Conservation (phyloP, 495 filamentous ascomycete species). For the Neurospora sp. region DNA sequence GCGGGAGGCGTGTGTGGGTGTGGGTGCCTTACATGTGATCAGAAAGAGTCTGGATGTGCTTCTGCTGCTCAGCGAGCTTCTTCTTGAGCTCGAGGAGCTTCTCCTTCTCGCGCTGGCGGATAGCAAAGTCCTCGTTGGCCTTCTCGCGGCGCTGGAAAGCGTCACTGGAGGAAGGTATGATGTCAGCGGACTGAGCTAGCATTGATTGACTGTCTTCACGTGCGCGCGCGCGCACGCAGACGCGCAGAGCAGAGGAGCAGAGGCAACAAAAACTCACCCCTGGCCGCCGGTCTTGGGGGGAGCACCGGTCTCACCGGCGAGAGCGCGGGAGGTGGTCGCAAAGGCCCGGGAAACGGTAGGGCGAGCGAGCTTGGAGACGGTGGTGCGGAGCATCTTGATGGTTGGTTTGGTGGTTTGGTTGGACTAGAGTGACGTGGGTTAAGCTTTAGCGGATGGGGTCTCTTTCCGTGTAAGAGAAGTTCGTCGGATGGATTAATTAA, state of each 20-base stretch:
- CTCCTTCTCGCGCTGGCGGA: slow-evolving; percentile 72
- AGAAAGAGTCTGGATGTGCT: slow-evolving; percentile 73
- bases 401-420: slow-evolving; percentile 3
- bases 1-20: too few relatives aligned
- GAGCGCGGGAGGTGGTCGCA: slow-evolving; percentile 49
- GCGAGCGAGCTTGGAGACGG: slow-evolving; percentile 46
- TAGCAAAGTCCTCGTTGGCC: slow-evolving; percentile 73
- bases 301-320: slow-evolving; percentile 61
- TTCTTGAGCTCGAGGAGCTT: slow-evolving; percentile 68
- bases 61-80: slow-evolving; percentile 70
- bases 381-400: slow-evolving; percentile 55
- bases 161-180: slow-evolving; percentile 45
- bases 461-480: not conserved
- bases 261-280: slow-evolving; percentile 25
- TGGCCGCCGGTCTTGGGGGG: slow-evolving; percentile 37
- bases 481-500: not conserved
- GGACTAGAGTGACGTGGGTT: not conserved
- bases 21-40: slow-evolving; percentile 56
- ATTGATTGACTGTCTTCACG: not conserved
- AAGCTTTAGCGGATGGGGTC: not conserved
- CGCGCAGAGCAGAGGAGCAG: not conserved
- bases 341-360: slow-evolving; percentile 46
- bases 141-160: slow-evolving; percentile 84
- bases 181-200: not conserved
- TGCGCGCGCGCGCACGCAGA: not conserved